phyloP scores from a whole-genome alignment of 495 filamentous ascomycete genomes.

The Oidiodendron maius region DNA sequence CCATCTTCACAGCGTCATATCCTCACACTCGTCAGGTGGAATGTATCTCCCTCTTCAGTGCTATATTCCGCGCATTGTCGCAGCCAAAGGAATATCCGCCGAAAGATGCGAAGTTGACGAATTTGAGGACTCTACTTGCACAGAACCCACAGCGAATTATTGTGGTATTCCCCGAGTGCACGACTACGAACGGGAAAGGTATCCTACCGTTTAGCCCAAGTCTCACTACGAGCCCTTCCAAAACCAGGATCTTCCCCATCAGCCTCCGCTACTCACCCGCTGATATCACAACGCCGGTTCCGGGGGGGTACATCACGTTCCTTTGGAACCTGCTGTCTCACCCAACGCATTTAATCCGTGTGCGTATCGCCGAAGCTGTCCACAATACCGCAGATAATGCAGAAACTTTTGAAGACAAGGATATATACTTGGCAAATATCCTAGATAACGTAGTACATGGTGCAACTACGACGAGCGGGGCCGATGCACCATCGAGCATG shows the following conservation, averaged over 20 bases:
- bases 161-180: conserved; percentile 87
- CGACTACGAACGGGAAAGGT: conserved; percentile 88
- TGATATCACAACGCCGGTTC: conserved; percentile 88
- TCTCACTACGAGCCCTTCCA: conserved; percentile 56
- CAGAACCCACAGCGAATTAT: conserved; percentile 68
- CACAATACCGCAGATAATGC: conserved; percentile 36
- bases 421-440: conserved; percentile 42
- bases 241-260: conserved; percentile 77
- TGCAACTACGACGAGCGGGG: conserved; percentile 24
- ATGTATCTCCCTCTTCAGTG: conserved; percentile 66
- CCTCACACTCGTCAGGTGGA: conserved; percentile 67
- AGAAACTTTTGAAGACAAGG: conserved; percentile 25
- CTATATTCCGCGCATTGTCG: conserved; percentile 68
- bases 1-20: conserved; percentile 82
- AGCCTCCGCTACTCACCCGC: conserved; percentile 80
- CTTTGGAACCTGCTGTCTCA: conserved; percentile 80
- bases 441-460: conserved; percentile 39
- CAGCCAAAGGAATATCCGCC: conserved; percentile 44
- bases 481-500: conserved; percentile 26
- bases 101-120: conserved; percentile 44
- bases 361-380: conserved; percentile 74
- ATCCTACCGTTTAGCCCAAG: conserved; percentile 77
- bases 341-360: conserved; percentile 83
- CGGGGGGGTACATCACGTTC: conserved; percentile 60
- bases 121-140: conserved; percentile 53